These are phyloP conservation scores for Huntiella abstrusa DNA, from an alignment of 2,329 filamentous ascomycete genomes.

Conservation along the genomic window DNA sequence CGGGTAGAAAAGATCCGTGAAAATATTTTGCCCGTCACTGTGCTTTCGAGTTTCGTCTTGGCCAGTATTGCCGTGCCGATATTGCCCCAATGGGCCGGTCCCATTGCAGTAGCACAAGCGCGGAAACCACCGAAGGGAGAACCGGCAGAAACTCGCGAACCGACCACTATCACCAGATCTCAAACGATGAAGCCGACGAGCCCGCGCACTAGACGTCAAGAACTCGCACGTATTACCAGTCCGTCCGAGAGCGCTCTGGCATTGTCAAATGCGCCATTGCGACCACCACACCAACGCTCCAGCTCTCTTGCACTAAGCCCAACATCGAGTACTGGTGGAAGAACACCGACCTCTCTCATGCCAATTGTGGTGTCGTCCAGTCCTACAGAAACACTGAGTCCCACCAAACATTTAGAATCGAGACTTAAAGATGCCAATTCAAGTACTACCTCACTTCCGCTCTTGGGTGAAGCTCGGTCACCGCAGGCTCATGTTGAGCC, in stretches of 20 bases:
- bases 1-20: conserved; percentile 62
- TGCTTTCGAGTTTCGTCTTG: conserved; percentile 63
- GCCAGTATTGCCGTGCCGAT: conserved; percentile 58
- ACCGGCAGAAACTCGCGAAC: conserved; percentile 26
- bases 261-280: not conserved
- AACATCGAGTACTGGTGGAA: not conserved
- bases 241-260: conserved; percentile 5
- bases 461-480: conserved; percentile 38
- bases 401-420: conserved; percentile 30
- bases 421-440: conserved; percentile 39
- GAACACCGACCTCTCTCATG: conserved; percentile 1
- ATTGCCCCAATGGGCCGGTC: conserved; percentile 60
- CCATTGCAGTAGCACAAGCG: conserved; percentile 64
- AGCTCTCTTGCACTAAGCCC: conserved; percentile 11
- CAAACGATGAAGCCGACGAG: conserved; percentile 42
- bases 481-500: conserved; percentile 33
- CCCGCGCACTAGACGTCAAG: conserved; percentile 28
- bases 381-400: not conserved
- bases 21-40: conserved; percentile 61
- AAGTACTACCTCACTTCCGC: conserved; percentile 47
- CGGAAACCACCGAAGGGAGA: conserved; percentile 45
- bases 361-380: not conserved
- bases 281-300: not conserved
- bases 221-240: conserved; percentile 10
- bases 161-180: conserved; percentile 33